A percentile compares a stretch with the other conserved stretches of the same genome.
Conservation (phyloP, 1,139 yeast genomes). For the Diutina mesorugosa region DNA sequence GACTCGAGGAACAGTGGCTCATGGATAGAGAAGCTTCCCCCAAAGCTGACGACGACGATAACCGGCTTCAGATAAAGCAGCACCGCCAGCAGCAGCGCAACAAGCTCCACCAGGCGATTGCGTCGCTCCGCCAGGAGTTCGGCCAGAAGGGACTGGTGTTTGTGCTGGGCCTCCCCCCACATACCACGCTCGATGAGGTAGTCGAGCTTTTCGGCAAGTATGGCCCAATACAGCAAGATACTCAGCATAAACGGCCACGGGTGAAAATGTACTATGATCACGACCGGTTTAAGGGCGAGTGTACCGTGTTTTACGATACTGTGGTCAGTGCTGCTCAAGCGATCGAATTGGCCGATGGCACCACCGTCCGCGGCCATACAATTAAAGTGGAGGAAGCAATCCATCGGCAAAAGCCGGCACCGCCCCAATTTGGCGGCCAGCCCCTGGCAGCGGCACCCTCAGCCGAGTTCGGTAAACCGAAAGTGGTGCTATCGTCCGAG, state of each 20-base stretch:
- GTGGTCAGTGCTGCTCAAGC: neutral
- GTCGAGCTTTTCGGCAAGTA: neutral
- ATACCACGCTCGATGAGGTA: neutral
- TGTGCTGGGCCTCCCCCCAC: neutral
- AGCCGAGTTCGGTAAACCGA: neutral
- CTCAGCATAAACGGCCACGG: neutral
- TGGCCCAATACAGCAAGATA: neutral
- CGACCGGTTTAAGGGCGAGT: neutral
- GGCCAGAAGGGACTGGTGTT: neutral
- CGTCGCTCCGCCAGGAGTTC: neutral
- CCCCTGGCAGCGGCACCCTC: neutral
- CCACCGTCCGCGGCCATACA: neutral
- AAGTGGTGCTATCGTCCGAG: neutral
- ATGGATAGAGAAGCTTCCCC: too few species aligned
- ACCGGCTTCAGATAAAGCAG: neutral
- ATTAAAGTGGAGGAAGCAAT: neutral
- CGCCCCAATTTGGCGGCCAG: neutral
- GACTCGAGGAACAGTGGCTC: too few species aligned
- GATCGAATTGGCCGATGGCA: neutral
- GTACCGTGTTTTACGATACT: neutral
- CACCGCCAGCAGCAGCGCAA: neutral
- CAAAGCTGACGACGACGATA: neutral
- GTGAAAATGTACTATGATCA: neutral
- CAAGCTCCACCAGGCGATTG: neutral
- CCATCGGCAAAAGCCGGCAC: neutral